Evolutionary conservation across 495 filamentous ascomycete genomes (phyloP).

Genomic region (Pseudomonodictys pantanalensis): DNA sequence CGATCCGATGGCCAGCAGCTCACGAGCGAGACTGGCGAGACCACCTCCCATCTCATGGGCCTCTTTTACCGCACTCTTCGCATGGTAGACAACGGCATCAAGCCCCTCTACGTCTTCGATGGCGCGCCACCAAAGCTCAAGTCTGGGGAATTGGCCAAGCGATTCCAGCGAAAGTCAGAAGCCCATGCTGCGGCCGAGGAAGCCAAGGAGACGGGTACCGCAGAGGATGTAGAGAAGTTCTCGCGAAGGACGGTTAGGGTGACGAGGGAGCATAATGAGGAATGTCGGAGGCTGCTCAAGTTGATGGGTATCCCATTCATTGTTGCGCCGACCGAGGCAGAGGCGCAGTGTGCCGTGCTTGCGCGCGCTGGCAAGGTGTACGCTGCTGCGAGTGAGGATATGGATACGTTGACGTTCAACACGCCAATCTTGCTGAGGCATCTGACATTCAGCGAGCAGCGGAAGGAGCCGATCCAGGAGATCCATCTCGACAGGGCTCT

Average conservation of each 20-base stretch:
- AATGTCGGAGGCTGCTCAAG: conserved; percentile 85
- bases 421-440: conserved; percentile 87
- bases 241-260: conserved; percentile 90
- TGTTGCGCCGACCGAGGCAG: conserved; percentile 91
- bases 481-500: conserved; percentile 82
- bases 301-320: conserved; percentile 97
- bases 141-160: conserved; percentile 91
- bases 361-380: conserved; percentile 94
- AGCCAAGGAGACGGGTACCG: conserved; percentile 94
- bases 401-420: conserved; percentile 97
- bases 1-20: conserved; percentile 95
- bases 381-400: conserved; percentile 94
- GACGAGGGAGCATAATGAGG: conserved; percentile 92
- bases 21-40: conserved; percentile 89
- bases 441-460: conserved; percentile 92
- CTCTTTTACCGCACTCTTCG: conserved; percentile 99
- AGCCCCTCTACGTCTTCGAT: conserved; percentile 96
- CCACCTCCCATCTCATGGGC: conserved; percentile 96
- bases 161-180: conserved; percentile 84
- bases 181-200: conserved; percentile 86
- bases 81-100: conserved; percentile 98
- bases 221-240: conserved; percentile 97
- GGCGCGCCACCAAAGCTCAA: conserved; percentile 95
- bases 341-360: conserved; percentile 91
- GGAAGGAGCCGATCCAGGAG: conserved; percentile 96